Evolutionary conservation across 179 eudicot genomes (phyloP), one percentile per base, ranked within the genome.

Genomic region (Carnegiea gigantea): DNA sequence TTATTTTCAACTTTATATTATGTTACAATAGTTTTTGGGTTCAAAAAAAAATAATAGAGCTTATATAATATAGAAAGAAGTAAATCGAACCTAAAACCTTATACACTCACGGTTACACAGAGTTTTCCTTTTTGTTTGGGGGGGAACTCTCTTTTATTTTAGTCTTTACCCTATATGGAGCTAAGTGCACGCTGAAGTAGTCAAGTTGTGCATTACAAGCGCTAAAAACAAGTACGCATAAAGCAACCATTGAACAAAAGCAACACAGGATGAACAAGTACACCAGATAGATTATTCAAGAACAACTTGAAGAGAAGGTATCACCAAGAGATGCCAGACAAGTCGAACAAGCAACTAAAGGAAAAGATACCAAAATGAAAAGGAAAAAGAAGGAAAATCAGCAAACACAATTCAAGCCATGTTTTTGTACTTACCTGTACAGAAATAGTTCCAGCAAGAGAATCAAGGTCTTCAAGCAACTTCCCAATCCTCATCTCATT

Each of bases 381-480:
- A 46, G 23, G 2, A 44, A 13, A 4, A 54, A 3, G 28, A 20
- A 36, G 23, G 30, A 7, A 77, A 77, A 40, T 9, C 40, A 28
- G 1, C 57, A 48, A 28, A 76, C 1, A 33, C 24, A 48, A 48
- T 15, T 36, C 11, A 28, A 54, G 18, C 12, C n/a, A 24, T 14
- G 30, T 53, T 13, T 72, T 12, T 54, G 65, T 62, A 26, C 74
- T 77, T 86, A 94, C 99, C 90, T 92, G 93, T 64, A 95, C 97
- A 77, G 99, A 94, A 59, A 96, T 94, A 81, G 98, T 94, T 26
- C 98, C 99, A 68, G 99, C 99, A 62, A 97, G 90, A n/a, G 99
- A 98, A 92, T 97, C 99, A 86, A 97, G 99, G 81, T 97, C 99
- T 79, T 97, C 98, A 68, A 95, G 97, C 93, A 97, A 86, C 78